phyloP scores from a whole-genome alignment of 2,329 filamentous ascomycete genomes.

The Colletotrichum karsti region DNA sequence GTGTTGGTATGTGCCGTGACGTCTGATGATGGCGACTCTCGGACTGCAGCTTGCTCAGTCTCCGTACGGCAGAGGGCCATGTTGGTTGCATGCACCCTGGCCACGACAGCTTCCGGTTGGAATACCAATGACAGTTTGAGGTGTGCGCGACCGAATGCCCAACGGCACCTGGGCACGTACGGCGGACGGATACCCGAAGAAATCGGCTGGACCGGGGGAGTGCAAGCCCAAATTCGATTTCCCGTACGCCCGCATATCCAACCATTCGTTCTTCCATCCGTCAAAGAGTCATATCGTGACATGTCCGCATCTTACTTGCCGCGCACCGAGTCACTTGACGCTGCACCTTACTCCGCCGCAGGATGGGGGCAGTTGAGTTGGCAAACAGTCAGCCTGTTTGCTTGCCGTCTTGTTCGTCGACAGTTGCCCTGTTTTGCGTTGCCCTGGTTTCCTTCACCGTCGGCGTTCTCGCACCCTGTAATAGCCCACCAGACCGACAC shows the following conservation, averaged over 20 bases:
- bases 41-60: slow-evolving; percentile 21
- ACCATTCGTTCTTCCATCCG: neutral
- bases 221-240: slow-evolving; percentile 19
- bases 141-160: neutral
- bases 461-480: neutral
- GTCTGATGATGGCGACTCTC: slow-evolving; percentile 24
- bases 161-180: neutral
- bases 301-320: slow-evolving; percentile 29
- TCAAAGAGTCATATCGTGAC: slow-evolving; percentile 27
- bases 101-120: slow-evolving; percentile 18
- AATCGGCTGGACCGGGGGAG: neutral
- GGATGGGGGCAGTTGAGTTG: slow-evolving; percentile 23
- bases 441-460: slow-evolving; percentile 13
- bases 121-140: slow-evolving; percentile 5
- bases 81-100: slow-evolving; percentile 17
- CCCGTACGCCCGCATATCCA: neutral
- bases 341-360: slow-evolving; percentile 26
- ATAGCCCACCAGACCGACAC: slow-evolving; percentile 4
- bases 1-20: slow-evolving; percentile 18
- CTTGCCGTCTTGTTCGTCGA: slow-evolving; percentile 2
- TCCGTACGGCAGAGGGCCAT: neutral
- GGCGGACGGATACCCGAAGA: slow-evolving; percentile 10
- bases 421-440: neutral
- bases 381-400: slow-evolving; percentile 26
- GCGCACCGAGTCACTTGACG: slow-evolving; percentile 23